Conservation (phyloP, 1,139 yeast genomes). For the Suhomyces anneliseae region DNA sequence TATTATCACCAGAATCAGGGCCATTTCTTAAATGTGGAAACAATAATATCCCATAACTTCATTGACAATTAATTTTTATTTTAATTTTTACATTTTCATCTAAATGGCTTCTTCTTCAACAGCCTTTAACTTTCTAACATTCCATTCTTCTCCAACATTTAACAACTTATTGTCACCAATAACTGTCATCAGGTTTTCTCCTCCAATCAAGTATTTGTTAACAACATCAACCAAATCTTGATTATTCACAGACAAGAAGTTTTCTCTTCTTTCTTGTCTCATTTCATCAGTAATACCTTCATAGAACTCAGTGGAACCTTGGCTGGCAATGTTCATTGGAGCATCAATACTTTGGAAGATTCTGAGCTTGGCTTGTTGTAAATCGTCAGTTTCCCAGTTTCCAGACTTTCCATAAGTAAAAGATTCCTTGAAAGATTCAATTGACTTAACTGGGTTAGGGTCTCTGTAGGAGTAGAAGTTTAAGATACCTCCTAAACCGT, state of each 20-base stretch:
- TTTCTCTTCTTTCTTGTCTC: constrained; percentile 78
- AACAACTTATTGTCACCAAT: constrained; percentile 50
- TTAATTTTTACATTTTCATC: neutral
- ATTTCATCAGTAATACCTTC: constrained; percentile 76
- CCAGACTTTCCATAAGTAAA: constrained; percentile 56
- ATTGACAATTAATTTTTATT: no score
- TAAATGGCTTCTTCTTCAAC: neutral
- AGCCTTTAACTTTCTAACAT: constrained; percentile 19
- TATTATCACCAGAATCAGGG: no score
- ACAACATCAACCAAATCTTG: constrained; percentile 65
- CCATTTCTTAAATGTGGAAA: no score
- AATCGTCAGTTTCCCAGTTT: constrained; percentile 56
- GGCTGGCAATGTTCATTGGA: constrained; percentile 77
- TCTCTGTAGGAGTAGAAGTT: constrained; percentile 90
- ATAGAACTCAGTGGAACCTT: constrained; percentile 66
- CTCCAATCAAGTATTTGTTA: constrained; percentile 52
- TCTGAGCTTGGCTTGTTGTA: constrained; percentile 86
- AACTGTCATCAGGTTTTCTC: constrained; percentile 40
- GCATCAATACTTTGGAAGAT: constrained; percentile 92
- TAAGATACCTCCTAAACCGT: constrained; percentile 78
- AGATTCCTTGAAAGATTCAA: constrained; percentile 60
- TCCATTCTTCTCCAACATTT: constrained; percentile 34
- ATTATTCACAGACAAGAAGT: constrained; percentile 62
- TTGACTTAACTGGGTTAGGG: constrained; percentile 77
- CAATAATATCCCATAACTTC: no score